Base-by-base conservation (phyloP, 352 stramenopile genomes). In the Stramenopiles sp. region DNA sequence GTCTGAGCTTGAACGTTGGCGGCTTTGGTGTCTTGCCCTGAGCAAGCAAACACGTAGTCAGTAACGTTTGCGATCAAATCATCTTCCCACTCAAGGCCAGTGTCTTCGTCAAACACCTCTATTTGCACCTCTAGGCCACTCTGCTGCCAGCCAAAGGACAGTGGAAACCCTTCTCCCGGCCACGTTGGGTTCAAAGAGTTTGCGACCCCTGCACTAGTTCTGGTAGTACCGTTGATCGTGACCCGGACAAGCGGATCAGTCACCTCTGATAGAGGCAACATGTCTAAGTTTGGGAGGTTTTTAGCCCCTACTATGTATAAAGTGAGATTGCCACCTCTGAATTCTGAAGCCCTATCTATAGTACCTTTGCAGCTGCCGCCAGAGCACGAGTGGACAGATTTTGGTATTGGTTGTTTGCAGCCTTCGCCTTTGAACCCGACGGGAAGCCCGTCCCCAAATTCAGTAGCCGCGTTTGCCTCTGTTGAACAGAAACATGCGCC, bases 101-200 rank as follows among this genome's bases (percentile, higher is more conserved):
- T 83, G 80, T 94, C 87, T 34, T 88, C 81, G 76, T 95, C 87
- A 73, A 81, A 83, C 4, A 92, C 81, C 12, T 81, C 73, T 2
- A 95, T 76, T 3, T 77, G 80, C 74, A 94, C 88, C 69, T 84
- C 74, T 0, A 84, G 89, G n/a, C 87, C 89, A 4, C 87, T 86
- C 18, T 83, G 79, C 3, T 86, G 86, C 49, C 92, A 91, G 0
- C 89, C 87, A 68, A 95, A 92, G 74, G 89, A 87, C 34, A 94
- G 76, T 71, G 90, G 85, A 0, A 85, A 83, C 30, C 79, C 75
- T 1, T 82, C 80, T 68, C 93, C 85, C 0, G 75, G 49, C 89
- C 89, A 95, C 34, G 83, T 79, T 0, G 89, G 89, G 69, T 92
- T 89, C 1, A 91, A 75, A 4, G 77, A 84, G 76, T 92, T 90